Conservation (phyloP, 2,329 filamentous ascomycete species). For the Talaromyces sp. region DNA sequence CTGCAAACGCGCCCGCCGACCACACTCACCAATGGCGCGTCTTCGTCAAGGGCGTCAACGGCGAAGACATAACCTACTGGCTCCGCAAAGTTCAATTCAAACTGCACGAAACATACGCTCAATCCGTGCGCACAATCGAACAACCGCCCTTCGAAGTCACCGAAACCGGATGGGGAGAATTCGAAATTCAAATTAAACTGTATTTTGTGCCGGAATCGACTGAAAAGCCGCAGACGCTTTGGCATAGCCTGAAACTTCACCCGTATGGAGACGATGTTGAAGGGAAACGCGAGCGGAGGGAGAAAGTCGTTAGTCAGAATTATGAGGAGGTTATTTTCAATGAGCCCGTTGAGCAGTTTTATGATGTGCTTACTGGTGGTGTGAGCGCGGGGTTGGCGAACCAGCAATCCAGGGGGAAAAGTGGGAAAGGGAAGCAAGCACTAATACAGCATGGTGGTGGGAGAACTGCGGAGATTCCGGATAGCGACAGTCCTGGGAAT, state of each 20-base stretch:
- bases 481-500: constrained; percentile 59
- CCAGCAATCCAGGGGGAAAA: constrained; percentile 52
- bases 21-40: constrained; percentile 97
- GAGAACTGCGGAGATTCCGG: constrained; percentile 69
- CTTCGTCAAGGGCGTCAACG: constrained; percentile 84
- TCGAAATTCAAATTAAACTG: constrained; percentile 90
- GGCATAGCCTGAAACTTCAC: constrained; percentile 86
- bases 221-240: constrained; percentile 94
- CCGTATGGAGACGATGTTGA: constrained; percentile 78
- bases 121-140: constrained; percentile 80
- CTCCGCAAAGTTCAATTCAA: constrained; percentile 97
- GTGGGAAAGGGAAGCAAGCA: constrained; percentile 49
- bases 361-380: constrained; percentile 74
- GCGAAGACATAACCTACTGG: constrained; percentile 91
- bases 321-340: constrained; percentile 97
- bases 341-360: constrained; percentile 90
- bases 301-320: constrained; percentile 68
- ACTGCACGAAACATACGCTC: constrained; percentile 92
- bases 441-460: constrained; percentile 49
- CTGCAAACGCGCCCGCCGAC: constrained; percentile 70
- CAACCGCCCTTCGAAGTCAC: constrained; percentile 74
- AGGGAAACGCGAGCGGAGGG: constrained; percentile 60
- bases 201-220: constrained; percentile 83
- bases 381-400: constrained; percentile 43
- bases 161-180: constrained; percentile 97